Percentiles rank a stretch among this genome's conserved stretches.
phyloP scores from a whole-genome alignment of 1,139 yeast species.

The Scheffersomyces titani region DNA sequence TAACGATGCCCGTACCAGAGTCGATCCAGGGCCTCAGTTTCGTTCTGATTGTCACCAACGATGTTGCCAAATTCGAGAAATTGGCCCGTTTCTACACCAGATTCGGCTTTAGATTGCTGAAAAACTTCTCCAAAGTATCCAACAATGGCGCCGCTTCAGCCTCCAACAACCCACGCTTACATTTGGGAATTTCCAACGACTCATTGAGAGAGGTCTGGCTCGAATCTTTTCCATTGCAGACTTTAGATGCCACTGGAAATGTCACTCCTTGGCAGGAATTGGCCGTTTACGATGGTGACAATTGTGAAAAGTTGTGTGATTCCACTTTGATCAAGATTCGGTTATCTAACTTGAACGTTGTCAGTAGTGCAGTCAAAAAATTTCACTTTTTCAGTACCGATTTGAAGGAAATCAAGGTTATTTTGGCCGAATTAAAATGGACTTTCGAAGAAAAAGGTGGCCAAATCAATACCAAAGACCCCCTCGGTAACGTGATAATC shows the following conservation, averaged over 20 bases:
- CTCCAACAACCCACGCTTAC: conserved; percentile 28
- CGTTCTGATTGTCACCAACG: conserved; percentile 61
- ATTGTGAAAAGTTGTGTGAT: conserved; percentile 27
- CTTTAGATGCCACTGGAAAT: conserved; percentile 45
- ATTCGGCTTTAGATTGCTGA: conserved; percentile 61
- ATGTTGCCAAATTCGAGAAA: conserved; percentile 44
- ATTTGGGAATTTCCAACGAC: conserved; percentile 60
- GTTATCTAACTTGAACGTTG: conserved; percentile 41
- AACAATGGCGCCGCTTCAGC: conserved; percentile 40
- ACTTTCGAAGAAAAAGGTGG: conserved; percentile 17
- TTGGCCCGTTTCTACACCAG: conserved; percentile 54
- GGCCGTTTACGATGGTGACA: conserved; percentile 54
- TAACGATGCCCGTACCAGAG: conserved; percentile 2
- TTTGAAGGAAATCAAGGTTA: conserved; percentile 35
- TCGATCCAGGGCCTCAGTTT: conserved; percentile 26
- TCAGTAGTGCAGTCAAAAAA: conserved; percentile 29
- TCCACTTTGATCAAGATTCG: conserved; percentile 57
- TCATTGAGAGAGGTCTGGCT: conserved; percentile 72
- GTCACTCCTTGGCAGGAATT: conserved; percentile 62
- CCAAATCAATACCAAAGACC: conserved; percentile 46
- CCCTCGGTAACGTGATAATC: conserved; percentile 53
- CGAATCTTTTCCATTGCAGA: conserved; percentile 64
- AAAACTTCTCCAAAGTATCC: conserved; percentile 52
- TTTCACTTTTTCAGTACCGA: conserved; percentile 56
- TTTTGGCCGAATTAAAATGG: conserved; percentile 28